Evolutionary conservation across 768 basidiomycete genomes (phyloP).

Genomic region (Lactarius quietus): DNA sequence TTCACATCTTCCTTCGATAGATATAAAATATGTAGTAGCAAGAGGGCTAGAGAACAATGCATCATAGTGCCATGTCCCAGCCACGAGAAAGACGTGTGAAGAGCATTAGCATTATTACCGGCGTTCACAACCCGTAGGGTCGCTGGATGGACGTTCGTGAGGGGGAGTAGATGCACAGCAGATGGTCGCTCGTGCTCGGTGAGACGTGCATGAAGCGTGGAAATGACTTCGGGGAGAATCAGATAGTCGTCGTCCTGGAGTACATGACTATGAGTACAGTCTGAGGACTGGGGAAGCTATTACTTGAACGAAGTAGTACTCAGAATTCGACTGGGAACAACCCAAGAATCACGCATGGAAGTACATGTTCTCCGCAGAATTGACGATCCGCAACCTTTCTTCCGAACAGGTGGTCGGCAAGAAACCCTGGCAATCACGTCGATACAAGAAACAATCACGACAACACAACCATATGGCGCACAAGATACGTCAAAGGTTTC

Average conservation of each 20-base stretch:
- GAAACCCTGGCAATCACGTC: slow-evolving; percentile 29
- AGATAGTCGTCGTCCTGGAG: slow-evolving; percentile 67
- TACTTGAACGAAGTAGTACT: slow-evolving; percentile 64
- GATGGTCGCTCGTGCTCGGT: slow-evolving; percentile 26
- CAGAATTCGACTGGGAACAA: slow-evolving; percentile 48
- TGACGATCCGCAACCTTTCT: slow-evolving; percentile 48
- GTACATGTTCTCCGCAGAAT: slow-evolving; percentile 54
- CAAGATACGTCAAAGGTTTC: slow-evolving; percentile 39
- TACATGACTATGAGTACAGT: slow-evolving; percentile 5
- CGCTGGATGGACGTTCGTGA: slow-evolving; percentile 55
- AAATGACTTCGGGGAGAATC: slow-evolving; percentile 53
- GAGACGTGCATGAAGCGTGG: slow-evolving; percentile 44
- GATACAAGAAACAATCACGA: slow-evolving; percentile 31
- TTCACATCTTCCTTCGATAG: slow-evolving; percentile 47
- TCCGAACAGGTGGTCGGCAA: slow-evolving; percentile 38
- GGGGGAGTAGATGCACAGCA: slow-evolving; percentile 56
- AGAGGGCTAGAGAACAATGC: slow-evolving; percentile 41
- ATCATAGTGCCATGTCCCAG: slow-evolving; percentile 62
- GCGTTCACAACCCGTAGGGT: slow-evolving; percentile 44
- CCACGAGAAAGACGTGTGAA: slow-evolving; percentile 63
- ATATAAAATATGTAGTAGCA: slow-evolving; percentile 43
- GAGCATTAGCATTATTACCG: slow-evolving; percentile 28
- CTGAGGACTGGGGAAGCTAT: slow-evolving; percentile 3
- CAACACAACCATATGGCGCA: slow-evolving; percentile 31
- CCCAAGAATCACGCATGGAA: slow-evolving; percentile 62